phyloP scores from a whole-genome alignment of 2,329 filamentous ascomycete species.

The Colletotrichum simmondsii region DNA sequence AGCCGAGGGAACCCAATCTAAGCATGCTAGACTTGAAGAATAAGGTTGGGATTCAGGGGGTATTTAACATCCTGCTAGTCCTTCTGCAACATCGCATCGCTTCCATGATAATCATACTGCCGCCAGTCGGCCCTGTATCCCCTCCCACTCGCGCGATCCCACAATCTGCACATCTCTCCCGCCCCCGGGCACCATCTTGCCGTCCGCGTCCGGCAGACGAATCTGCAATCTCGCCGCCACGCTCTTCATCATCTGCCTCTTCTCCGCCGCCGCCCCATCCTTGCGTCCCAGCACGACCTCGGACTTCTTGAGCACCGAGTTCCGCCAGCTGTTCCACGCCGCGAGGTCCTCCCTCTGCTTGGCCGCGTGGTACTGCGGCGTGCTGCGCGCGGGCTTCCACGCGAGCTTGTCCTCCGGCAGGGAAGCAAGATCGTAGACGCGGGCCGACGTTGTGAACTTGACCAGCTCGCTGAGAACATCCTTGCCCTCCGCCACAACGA shows the following conservation, averaged over 20 bases:
- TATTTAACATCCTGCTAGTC: slow-evolving; percentile 29
- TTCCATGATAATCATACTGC: slow-evolving; percentile 36
- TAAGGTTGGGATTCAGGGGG: slow-evolving; percentile 7
- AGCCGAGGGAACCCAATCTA: background rate
- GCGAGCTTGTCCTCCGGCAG: slow-evolving; percentile 70
- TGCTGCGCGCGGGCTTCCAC: slow-evolving; percentile 74
- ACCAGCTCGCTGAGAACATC: slow-evolving; percentile 74
- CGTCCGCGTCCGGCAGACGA: slow-evolving; percentile 56
- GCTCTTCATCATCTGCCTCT: slow-evolving; percentile 44
- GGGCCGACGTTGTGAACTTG: slow-evolving; percentile 66
- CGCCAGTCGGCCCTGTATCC: slow-evolving; percentile 57
- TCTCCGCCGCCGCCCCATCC: slow-evolving; percentile 37
- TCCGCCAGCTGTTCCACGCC: slow-evolving; percentile 69
- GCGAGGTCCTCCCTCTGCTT: slow-evolving; percentile 74
- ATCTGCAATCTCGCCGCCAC: slow-evolving; percentile 63
- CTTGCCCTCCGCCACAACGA: slow-evolving; percentile 70
- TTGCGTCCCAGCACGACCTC: slow-evolving; percentile 46
- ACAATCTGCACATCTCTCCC: slow-evolving; percentile 61
- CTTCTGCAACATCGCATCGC: slow-evolving; percentile 20
- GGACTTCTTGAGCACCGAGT: slow-evolving; percentile 65
- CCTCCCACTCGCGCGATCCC: slow-evolving; percentile 66
- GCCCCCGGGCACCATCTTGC: slow-evolving; percentile 52
- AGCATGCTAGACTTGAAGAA: background rate
- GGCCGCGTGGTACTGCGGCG: slow-evolving; percentile 74
- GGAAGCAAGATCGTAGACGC: slow-evolving; percentile 67